Evolutionary conservation across 2,329 filamentous ascomycete genomes (phyloP), one percentile per base, ranked within the genome.

Genomic region (Xylariaceae sp.): DNA sequence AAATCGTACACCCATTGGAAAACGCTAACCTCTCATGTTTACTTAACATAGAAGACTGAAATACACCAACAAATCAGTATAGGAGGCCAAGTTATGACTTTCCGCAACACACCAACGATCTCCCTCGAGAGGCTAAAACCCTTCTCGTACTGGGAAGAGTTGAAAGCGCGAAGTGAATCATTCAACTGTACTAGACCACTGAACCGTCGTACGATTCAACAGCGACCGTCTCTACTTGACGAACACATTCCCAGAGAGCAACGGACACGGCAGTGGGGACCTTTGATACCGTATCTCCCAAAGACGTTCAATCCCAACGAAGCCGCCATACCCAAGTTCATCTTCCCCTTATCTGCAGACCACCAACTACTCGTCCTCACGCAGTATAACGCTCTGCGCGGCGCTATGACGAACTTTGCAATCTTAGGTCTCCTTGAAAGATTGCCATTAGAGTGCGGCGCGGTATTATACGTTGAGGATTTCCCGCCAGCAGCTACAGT

Each of bases 311-410:
- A 48, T 4, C 42, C 19, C 21, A 33, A 20, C 33, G 22, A 35
- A 17, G 20, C 29, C 10, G 33, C 29, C 17, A 39, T 48, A 5
- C 54, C 54, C 6, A 12, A 37, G 17, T 44, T 57, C 38, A 22
- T 37, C 16, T 59, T 58, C 38, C 58, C 58, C 4, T 40, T 60
- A 3, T 58, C 58, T 2, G 36, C 52, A 2, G 57, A 59, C 23
- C 54, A 60, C 23, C 47, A 50, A 14, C 55, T 58, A 5, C 42
- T 59, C 16, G 55, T 56, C 6, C 41, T 60, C 12, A 47, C 57
- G 32, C 57, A 59, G 20, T 52, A 56, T 43, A 60, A 59, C 16
- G 57, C 45, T 16, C 49, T 59, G 19, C 50, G 58, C 2, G 56
- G 47, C 16, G 43, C 50, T n/a, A 39, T 60, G 17, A 52, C 52